phyloP scores from a whole-genome alignment of 1,284 basidiomycete species.

The Rhodotorula sp. region DNA sequence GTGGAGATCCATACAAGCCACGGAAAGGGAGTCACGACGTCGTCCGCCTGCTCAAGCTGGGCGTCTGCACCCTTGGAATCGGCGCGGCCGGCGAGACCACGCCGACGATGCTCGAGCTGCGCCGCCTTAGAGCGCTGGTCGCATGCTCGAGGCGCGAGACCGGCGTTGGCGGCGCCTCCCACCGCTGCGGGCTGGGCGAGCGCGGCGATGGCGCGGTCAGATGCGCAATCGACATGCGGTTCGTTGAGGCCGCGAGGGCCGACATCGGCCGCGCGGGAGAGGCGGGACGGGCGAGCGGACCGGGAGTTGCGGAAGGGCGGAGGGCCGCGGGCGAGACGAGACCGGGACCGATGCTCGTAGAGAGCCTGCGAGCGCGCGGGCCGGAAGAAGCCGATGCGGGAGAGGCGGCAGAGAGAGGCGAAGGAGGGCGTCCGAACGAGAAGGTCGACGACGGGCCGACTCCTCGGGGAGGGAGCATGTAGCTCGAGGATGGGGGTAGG shows the following conservation, averaged over 20 bases:
- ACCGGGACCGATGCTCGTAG: background rate
- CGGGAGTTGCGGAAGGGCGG: background rate
- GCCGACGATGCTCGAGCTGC: background rate
- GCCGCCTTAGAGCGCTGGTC: background rate
- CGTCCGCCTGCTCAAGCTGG: background rate
- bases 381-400: background rate
- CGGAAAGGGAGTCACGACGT: background rate
- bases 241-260: slow-evolving; percentile 2
- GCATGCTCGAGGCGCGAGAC: background rate
- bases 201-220: background rate
- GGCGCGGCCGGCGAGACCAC: background rate
- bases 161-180: background rate
- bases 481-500: slow-evolving; percentile 13
- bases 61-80: background rate
- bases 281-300: background rate
- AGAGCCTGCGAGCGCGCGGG: no score
- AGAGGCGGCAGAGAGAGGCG: background rate
- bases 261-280: slow-evolving; percentile 7
- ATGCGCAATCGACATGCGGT: slow-evolving; percentile 23
- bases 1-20: background rate
- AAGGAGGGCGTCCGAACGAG: background rate
- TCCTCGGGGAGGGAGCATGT: slow-evolving; percentile 5
- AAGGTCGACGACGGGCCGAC: background rate
- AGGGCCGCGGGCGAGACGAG: background rate
- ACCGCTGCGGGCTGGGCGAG: background rate